These are phyloP conservation scores for Mycena pura DNA, from an alignment of 768 basidiomycete genomes.

Conservation along the genomic window DNA sequence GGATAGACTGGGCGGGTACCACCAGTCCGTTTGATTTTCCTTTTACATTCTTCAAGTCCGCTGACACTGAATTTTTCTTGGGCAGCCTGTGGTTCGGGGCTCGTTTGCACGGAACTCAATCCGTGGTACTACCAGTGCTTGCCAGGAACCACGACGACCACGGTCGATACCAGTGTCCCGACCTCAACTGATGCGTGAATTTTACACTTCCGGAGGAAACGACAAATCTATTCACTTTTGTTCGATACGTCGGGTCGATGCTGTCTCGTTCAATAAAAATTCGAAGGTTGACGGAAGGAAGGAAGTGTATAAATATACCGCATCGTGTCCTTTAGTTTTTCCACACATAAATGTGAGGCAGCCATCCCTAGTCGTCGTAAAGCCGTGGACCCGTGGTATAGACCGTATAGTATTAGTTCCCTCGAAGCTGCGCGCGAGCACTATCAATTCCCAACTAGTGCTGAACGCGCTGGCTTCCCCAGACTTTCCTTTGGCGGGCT, in stretches of 20 bases:
- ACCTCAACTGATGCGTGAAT: not conserved
- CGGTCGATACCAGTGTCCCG: not conserved
- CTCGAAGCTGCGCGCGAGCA: too few relatives aligned
- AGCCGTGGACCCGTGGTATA: too few relatives aligned
- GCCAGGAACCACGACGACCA: not conserved
- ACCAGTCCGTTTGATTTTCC: slow-evolving; percentile 9
- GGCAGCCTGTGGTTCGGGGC: slow-evolving; percentile 2
- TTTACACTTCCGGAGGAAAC: not conserved
- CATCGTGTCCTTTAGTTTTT: not conserved
- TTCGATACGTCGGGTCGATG: slow-evolving; percentile 4
- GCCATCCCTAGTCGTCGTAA: not conserved
- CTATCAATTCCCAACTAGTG: too few relatives aligned
- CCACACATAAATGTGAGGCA: not conserved
- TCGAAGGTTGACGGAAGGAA: too few relatives aligned
- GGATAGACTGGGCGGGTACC: slow-evolving; percentile 7
- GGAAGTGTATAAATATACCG: too few relatives aligned
- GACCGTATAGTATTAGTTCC: too few relatives aligned
- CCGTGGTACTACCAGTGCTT: slow-evolving; percentile 2
- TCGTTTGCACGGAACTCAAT: slow-evolving; percentile 6
- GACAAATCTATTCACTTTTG: not conserved
- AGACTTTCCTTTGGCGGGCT: too few relatives aligned
- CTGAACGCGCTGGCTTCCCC: too few relatives aligned
- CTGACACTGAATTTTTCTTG: not conserved
- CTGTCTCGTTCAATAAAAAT: not conserved
- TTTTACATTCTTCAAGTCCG: not conserved